phyloP scores from a whole-genome alignment of 805 yeast species.

The Starmerella roubikii region DNA sequence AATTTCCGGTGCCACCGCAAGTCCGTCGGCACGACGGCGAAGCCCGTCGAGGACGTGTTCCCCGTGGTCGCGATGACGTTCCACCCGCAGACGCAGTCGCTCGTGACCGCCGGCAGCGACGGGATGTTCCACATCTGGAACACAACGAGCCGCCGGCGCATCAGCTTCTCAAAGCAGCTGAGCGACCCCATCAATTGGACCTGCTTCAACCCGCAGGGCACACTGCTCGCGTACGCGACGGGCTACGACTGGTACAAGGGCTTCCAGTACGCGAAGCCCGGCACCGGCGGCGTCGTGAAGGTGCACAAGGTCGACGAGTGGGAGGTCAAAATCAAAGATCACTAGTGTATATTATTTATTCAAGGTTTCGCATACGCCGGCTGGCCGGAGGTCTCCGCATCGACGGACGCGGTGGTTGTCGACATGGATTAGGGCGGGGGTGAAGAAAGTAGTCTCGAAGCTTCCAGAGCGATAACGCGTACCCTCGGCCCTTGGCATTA shows the following conservation, averaged over 20 bases:
- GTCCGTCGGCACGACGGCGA: slow-evolving; percentile 34
- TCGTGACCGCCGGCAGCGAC: slow-evolving; percentile 88
- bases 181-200: slow-evolving; percentile 53
- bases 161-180: slow-evolving; percentile 55
- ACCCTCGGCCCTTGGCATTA: too few species aligned
- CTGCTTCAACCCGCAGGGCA: slow-evolving; percentile 70
- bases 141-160: slow-evolving; percentile 75
- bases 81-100: slow-evolving; percentile 84
- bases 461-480: too few species aligned
- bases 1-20: slow-evolving; percentile 93
- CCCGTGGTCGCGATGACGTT: slow-evolving; percentile 68
- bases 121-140: slow-evolving; percentile 95
- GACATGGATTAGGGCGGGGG: too few species aligned
- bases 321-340: slow-evolving; percentile 44
- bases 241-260: slow-evolving; percentile 90
- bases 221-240: slow-evolving; percentile 77
- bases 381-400: not conserved
- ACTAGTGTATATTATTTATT: too few species aligned
- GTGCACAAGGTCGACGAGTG: slow-evolving; percentile 76
- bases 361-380: too few species aligned
- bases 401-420: too few species aligned
- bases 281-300: slow-evolving; percentile 60
- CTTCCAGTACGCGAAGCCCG: slow-evolving; percentile 60
- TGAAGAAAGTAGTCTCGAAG: too few species aligned
- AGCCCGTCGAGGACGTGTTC: slow-evolving; percentile 53